These are phyloP conservation scores for Leccinum subtestaceum DNA, from an alignment of 768 basidiomycete species.

Conservation along the genomic window DNA sequence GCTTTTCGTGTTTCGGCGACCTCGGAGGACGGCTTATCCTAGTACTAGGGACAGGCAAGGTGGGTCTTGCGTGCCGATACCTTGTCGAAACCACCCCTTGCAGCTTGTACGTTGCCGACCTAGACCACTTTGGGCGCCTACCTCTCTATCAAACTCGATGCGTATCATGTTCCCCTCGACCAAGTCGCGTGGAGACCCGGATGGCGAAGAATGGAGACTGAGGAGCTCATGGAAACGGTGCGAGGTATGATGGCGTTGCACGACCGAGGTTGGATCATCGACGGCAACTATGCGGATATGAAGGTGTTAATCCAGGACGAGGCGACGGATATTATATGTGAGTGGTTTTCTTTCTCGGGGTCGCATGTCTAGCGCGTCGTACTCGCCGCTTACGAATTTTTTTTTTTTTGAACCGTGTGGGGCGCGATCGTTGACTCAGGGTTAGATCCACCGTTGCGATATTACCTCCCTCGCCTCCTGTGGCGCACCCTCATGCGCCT, in stretches of 20 bases:
- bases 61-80: slow-evolving; percentile 11
- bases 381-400: not conserved
- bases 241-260: slow-evolving; percentile 24
- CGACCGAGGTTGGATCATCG: slow-evolving; percentile 50
- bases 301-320: slow-evolving; percentile 36
- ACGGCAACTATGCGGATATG: slow-evolving; percentile 42
- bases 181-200: slow-evolving; percentile 47
- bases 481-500: slow-evolving; percentile 49
- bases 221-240: slow-evolving; percentile 26
- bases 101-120: not conserved
- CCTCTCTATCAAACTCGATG: slow-evolving; percentile 41
- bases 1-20: not conserved
- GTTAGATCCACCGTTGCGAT: slow-evolving; percentile 61
- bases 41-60: slow-evolving; percentile 40
- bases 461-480: slow-evolving; percentile 60
- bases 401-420: not conserved
- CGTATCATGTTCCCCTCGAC: slow-evolving; percentile 51
- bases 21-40: not conserved
- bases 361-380: not conserved
- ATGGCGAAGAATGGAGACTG: slow-evolving; percentile 36
- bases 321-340: slow-evolving; percentile 55
- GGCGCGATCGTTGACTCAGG: slow-evolving; percentile 37
- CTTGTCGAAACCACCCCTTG: too few relatives aligned
- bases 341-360: slow-evolving; percentile 9
- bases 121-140: slow-evolving; percentile 49